A percentile compares a stretch with the other conserved stretches of the same genome.
phyloP scores from a whole-genome alignment of 2,329 filamentous ascomycete genomes.

The Aspergillus thermomutatus region DNA sequence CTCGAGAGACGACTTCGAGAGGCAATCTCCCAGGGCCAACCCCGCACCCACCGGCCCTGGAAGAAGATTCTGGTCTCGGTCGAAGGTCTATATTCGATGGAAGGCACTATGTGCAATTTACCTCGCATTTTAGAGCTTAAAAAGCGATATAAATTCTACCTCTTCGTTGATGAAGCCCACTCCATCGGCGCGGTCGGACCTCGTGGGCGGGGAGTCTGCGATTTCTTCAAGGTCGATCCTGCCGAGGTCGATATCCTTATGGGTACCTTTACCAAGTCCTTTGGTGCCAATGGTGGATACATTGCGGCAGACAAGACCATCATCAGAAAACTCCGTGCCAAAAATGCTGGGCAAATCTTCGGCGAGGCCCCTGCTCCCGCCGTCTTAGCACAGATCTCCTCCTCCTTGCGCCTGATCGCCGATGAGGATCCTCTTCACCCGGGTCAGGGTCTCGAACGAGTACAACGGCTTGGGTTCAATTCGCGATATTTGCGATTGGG shows the following conservation, averaged over 20 bases:
- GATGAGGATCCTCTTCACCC: conserved; percentile 68
- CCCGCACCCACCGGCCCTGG: conserved; percentile 92
- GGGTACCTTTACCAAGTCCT: conserved; percentile 95
- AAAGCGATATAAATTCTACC: conserved; percentile 89
- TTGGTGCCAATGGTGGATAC: conserved; percentile 94
- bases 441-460: conserved; percentile 85
- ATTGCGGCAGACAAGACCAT: conserved; percentile 82
- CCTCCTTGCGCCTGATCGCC: conserved; percentile 77
- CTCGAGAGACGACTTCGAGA: conserved; percentile 82
- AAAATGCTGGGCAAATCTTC: conserved; percentile 77
- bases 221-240: conserved; percentile 88
- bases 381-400: conserved; percentile 83
- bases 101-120: conserved; percentile 93
- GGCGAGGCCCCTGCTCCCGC: conserved; percentile 82
- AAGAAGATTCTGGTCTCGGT: conserved; percentile 96
- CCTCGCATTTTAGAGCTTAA: conserved; percentile 79
- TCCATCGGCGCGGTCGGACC: conserved; percentile 88
- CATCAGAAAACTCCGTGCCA: conserved; percentile 79
- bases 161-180: conserved; percentile 94
- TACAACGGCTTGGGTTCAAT: conserved; percentile 94
- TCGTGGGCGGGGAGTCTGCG: conserved; percentile 85
- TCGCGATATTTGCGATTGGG: conserved; percentile 90
- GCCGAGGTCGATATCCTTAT: conserved; percentile 86
- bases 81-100: conserved; percentile 96
- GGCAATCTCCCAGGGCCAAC: conserved; percentile 89